Base-by-base conservation (phyloP, 2,329 filamentous ascomycete species). In the Aspergillus amoenus region DNA sequence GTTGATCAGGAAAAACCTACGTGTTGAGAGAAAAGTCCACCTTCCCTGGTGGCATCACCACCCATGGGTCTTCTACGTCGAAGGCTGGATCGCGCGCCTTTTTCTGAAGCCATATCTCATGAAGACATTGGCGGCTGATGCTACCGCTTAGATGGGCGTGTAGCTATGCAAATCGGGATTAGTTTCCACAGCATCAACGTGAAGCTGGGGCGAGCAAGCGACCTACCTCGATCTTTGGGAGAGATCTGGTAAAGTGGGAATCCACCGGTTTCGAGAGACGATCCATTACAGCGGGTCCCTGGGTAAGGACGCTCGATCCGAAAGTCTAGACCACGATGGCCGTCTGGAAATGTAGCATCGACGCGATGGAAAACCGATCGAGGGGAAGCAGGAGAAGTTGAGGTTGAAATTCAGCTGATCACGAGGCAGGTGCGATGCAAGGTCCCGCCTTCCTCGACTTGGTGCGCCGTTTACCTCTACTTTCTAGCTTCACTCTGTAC, bases 121-220 rank as follows among this genome's bases (percentile, higher is more conserved):
- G 89, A 2, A 94, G 83, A 59, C 84, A 87, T 66, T 84, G 76
- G 32, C 88, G 84, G 68, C 84, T 88, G 70, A 94, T 90, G 71
- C 88, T 91, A 52, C 90, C 90, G 41, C 86, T 90, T 44, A 94
- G 81, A 73, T 94, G 90, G 60, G 90, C 90, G 67, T 94, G 90
- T 52, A 93, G 82, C 87, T 92, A 46, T 37, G 11, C 6, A 15
- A 18, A 8, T 21, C 11, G 41, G 13, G 4, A 9, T 52, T 24
- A 55, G 37, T 48, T 50, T 21, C 27, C 27, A 30, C 27, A 41
- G 12, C n/a, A 18, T 24, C 32, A 9, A 21, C 53, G 18, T 42
- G 34, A 24, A 13, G 39, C 12, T 34, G 17, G 27, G 50, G 42
- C 17, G 9, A 3, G 9, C 7, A 24, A 22, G 40, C 5, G 17